Evolutionary conservation across 2,329 filamentous ascomycete genomes (phyloP).

Genomic region (Aspergillus glaucus): DNA sequence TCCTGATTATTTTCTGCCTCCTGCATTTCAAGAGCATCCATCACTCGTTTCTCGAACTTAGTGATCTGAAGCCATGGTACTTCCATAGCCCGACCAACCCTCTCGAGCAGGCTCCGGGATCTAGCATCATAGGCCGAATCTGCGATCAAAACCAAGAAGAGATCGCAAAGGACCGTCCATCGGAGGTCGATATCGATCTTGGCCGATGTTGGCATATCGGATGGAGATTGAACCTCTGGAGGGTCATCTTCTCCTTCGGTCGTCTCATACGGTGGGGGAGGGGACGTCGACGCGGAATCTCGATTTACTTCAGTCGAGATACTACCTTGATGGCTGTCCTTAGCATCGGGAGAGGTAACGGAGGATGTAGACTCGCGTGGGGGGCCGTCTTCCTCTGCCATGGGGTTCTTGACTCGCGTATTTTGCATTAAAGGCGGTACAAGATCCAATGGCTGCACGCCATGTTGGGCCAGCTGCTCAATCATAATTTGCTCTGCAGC

Average conservation of each 20-base stretch:
- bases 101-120: slow-evolving; percentile 76
- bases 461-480: slow-evolving; percentile 89
- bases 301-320: slow-evolving; percentile 30
- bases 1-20: slow-evolving; percentile 79
- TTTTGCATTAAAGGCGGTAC: slow-evolving; percentile 86
- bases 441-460: slow-evolving; percentile 76
- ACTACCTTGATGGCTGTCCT: slow-evolving; percentile 20
- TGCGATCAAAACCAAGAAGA: slow-evolving; percentile 94
- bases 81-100: slow-evolving; percentile 71
- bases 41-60: slow-evolving; percentile 93
- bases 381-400: slow-evolving; percentile 50
- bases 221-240: slow-evolving; percentile 73
- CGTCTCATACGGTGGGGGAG: slow-evolving; percentile 51
- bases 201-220: slow-evolving; percentile 70
- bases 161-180: slow-evolving; percentile 93
- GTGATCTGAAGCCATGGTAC: slow-evolving; percentile 91
- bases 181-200: slow-evolving; percentile 93
- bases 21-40: slow-evolving; percentile 96
- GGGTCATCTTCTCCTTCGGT: slow-evolving; percentile 60
- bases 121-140: slow-evolving; percentile 89
- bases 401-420: slow-evolving; percentile 84
- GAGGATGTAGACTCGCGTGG: slow-evolving; percentile 37
- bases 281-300: slow-evolving; percentile 42
- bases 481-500: slow-evolving; percentile 92
- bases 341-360: slow-evolving; percentile 18